Percentiles rank a stretch among this genome's conserved stretches.
Evolutionary conservation across 768 basidiomycete species (phyloP).

Genomic region (Calocera viscosa): DNA sequence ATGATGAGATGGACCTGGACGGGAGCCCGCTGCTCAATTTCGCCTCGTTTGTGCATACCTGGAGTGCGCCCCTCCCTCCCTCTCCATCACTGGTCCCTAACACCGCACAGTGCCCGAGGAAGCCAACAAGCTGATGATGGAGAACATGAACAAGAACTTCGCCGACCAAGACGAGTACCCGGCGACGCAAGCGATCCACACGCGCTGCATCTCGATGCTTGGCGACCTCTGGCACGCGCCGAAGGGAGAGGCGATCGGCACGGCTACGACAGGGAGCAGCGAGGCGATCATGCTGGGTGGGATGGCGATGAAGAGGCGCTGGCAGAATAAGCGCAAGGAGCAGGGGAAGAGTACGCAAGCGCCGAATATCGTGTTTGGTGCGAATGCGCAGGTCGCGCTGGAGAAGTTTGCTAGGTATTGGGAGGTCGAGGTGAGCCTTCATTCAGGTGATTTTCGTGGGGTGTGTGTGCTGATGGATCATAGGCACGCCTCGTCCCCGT

Average conservation of each 20-base stretch:
- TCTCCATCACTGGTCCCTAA: background rate
- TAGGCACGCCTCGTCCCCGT: constrained; percentile 47
- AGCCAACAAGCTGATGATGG: constrained; percentile 45
- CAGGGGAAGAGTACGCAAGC: constrained; percentile 36
- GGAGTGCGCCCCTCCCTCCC: constrained; percentile 29
- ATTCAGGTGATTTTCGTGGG: background rate
- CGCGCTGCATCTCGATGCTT: constrained; percentile 30
- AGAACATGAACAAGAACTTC: constrained; percentile 55
- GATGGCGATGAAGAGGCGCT: constrained; percentile 56
- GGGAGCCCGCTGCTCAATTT: constrained; percentile 48
- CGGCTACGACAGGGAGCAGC: constrained; percentile 47
- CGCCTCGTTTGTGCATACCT: constrained; percentile 51
- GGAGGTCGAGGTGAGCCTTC: constrained; percentile 38
- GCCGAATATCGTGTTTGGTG: constrained; percentile 43
- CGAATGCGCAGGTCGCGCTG: constrained; percentile 57
- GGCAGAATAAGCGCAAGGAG: constrained; percentile 55
- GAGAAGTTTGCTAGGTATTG: constrained; percentile 52
- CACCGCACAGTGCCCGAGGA: constrained; percentile 31
- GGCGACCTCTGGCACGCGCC: constrained; percentile 60
- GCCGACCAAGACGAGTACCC: constrained; percentile 64
- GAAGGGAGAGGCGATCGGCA: constrained; percentile 44
- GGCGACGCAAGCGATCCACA: constrained; percentile 38
- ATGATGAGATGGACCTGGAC: constrained; percentile 48
- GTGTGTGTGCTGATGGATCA: background rate
- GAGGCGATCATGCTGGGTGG: constrained; percentile 66